phyloP scores from a whole-genome alignment of 768 basidiomycete genomes.

The Leccinum variicolor region DNA sequence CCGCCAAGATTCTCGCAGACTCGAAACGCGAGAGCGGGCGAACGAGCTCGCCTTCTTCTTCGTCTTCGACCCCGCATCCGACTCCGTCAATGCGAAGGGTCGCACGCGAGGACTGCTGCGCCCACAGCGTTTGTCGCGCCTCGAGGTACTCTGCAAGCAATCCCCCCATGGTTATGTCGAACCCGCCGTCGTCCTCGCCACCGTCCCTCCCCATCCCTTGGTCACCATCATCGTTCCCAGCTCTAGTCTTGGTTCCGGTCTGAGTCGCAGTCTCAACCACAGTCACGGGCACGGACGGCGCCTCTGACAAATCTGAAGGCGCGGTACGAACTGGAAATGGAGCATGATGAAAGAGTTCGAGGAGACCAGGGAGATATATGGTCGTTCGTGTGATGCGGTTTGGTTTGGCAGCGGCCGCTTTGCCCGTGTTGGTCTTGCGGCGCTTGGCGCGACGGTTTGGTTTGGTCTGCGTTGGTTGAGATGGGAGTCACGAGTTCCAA shows the following conservation, averaged over 20 bases:
- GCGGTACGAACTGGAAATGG: neutral
- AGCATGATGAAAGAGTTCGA: conserved; percentile 18
- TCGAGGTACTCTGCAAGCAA: conserved; percentile 35
- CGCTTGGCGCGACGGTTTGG: conserved; percentile 21
- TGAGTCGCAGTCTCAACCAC: neutral
- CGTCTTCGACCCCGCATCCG: neutral
- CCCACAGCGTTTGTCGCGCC: conserved; percentile 26
- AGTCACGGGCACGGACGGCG: neutral
- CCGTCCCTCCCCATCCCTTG: no score
- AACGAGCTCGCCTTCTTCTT: conserved; percentile 25
- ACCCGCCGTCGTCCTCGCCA: conserved; percentile 16
- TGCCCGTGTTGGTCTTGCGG: conserved; percentile 24
- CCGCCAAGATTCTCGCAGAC: conserved; percentile 33
- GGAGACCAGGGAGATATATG: conserved; percentile 15
- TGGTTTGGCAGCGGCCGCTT: neutral
- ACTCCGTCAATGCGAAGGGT: conserved; percentile 9
- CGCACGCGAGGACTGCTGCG: conserved; percentile 10
- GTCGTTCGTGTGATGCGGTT: conserved; percentile 17
- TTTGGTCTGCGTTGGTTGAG: conserved; percentile 4
- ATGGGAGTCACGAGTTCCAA: neutral
- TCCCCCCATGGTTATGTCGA: conserved; percentile 33
- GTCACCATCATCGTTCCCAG: no score
- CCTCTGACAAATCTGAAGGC: neutral
- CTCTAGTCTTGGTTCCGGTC: neutral
- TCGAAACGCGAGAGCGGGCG: conserved; percentile 45